Evolutionary conservation across 345 rosid species (phyloP).

Genomic region (Stellera chamaejasme): DNA sequence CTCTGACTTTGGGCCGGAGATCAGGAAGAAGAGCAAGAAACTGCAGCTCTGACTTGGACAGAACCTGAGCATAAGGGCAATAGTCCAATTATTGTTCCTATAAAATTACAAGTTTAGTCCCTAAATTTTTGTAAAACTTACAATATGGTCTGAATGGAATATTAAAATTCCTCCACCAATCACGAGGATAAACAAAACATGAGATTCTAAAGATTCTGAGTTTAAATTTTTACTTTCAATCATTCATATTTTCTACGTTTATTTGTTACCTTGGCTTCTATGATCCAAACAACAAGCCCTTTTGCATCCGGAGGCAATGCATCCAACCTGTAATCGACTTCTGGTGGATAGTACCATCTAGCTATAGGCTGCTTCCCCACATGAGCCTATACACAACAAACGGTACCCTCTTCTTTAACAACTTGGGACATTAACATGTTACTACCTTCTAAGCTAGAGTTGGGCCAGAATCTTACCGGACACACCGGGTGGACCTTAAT

Average conservation of each 20-base stretch:
- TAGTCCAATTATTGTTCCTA: too few relatives aligned
- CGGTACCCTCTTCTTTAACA: too few relatives aligned
- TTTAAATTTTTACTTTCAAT: too few relatives aligned
- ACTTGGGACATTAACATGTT: too few relatives aligned
- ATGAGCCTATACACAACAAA: conserved; percentile 46
- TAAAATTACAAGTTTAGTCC: too few relatives aligned
- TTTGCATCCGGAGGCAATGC: conserved; percentile 70
- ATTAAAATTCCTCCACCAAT: too few relatives aligned
- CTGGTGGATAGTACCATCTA: conserved; percentile 95
- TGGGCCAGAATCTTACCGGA: conserved; percentile 38
- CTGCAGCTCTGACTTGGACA: conserved; percentile 79
- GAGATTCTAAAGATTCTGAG: too few relatives aligned
- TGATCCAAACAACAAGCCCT: conserved; percentile 82
- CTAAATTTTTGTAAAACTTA: too few relatives aligned
- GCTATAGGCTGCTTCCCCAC: conserved; percentile 94
- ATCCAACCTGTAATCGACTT: conserved; percentile 72
- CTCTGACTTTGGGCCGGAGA: conserved; percentile 77
- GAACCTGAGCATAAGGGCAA: conserved; percentile 34
- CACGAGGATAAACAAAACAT: background rate
- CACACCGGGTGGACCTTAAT: conserved; percentile 83
- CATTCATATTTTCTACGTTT: background rate
- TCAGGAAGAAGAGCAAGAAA: conserved; percentile 87
- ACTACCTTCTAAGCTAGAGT: too few relatives aligned
- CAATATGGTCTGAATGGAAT: too few relatives aligned
- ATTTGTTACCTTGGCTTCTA: conserved; percentile 74